Evolutionary conservation across 768 basidiomycete species (phyloP), one percentile per base, ranked within the genome.

Genomic region (Lactarius evosmus): DNA sequence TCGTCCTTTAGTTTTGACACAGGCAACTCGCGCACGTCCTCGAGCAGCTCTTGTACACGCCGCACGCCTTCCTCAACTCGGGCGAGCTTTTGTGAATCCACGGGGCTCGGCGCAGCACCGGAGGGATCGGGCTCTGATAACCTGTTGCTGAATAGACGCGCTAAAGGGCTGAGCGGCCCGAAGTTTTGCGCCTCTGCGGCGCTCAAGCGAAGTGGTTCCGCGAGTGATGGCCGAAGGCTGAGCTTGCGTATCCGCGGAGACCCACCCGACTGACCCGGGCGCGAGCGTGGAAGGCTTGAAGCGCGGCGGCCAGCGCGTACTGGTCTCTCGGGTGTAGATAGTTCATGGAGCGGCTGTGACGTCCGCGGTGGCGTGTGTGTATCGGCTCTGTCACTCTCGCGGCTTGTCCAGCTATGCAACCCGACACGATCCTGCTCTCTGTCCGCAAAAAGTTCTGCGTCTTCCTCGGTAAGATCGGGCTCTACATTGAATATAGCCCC

Each of bases 401-500:
- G 58, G 32, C 68, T 69, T 4, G 36, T 14, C 68, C 68, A 69
- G 53, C 68, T 69, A 41, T 65, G 68, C 53, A 69, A 52, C 12
- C 69, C 62, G 8, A 65, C 65, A 40, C 60, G 67, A 54, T 71
- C 69, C 33, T 82, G 84, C n/a, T 78, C 77, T 40, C 83, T 84
- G 7, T 73, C 77, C 14, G 74, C 75, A 67, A 88, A 85, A 30
- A 85, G 75, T 44, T 79, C 62, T 19, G 29, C 66, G 36, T 64
- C 56, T n/a, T 61, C 68, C 9, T 65, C 82, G 22, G 76, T 74
- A 32, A 73, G 72, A 4, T 74, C 72, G 25, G 81, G 70, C 30
- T 90, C 86, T 2, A 88, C 82, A 60, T 89, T 87, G 69, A 94
- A 92, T 49, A 93, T 88, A 1, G 88, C 89, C 56, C 89, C 89